phyloP scores from a whole-genome alignment of 2,329 filamentous ascomycete genomes.

The Aspergillus arachidicola region DNA sequence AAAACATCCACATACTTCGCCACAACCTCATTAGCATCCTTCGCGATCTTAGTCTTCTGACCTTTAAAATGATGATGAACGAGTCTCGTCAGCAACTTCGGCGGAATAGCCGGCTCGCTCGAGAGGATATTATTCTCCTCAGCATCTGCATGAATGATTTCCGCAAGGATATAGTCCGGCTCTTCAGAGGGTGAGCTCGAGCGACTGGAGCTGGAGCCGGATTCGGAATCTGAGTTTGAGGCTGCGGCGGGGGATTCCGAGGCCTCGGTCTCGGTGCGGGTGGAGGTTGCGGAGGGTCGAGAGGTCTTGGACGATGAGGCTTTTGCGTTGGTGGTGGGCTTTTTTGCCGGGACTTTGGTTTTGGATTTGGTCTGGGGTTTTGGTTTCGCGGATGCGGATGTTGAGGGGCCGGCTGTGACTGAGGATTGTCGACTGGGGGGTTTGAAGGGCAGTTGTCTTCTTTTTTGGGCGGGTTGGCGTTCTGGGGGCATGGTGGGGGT shows the following conservation, averaged over 20 bases:
- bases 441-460: slow-evolving; percentile 47
- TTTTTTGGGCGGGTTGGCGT: slow-evolving; percentile 36
- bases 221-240: slow-evolving; percentile 10
- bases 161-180: slow-evolving; percentile 52
- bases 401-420: slow-evolving; percentile 27
- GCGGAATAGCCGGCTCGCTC: slow-evolving; percentile 61
- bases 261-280: background rate
- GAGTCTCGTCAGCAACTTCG: slow-evolving; percentile 72
- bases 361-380: slow-evolving; percentile 10
- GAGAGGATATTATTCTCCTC: slow-evolving; percentile 33
- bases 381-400: slow-evolving; percentile 19
- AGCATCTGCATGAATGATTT: slow-evolving; percentile 37
- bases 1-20: slow-evolving; percentile 90
- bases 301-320: slow-evolving; percentile 15
- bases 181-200: slow-evolving; percentile 36
- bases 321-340: background rate
- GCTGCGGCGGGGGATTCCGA: slow-evolving; percentile 14
- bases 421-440: slow-evolving; percentile 42
- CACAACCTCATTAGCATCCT: slow-evolving; percentile 74
- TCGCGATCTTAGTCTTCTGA: slow-evolving; percentile 71
- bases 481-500: slow-evolving; percentile 16
- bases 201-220: slow-evolving; percentile 21
- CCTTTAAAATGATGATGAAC: slow-evolving; percentile 77
- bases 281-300: background rate
- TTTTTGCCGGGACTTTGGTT: background rate